Percentiles rank a stretch among this genome's conserved stretches.
phyloP scores from a whole-genome alignment of 164 flowering plant genomes.

The Vitis rotundifolia region DNA sequence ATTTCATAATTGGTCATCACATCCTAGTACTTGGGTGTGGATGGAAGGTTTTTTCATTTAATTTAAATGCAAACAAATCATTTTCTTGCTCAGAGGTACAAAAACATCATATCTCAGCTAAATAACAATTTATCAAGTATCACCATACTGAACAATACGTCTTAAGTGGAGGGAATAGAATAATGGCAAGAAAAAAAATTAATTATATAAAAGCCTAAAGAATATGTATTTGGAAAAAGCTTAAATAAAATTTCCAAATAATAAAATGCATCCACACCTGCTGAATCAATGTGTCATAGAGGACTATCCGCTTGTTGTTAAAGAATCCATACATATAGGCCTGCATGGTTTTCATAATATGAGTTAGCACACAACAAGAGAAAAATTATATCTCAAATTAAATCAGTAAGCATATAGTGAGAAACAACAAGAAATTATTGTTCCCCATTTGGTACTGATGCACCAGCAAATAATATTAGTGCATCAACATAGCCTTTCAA shows the following conservation, averaged over 20 bases:
- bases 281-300: constrained; percentile 94
- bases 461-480: not conserved
- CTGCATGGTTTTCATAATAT: constrained; percentile 40
- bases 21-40: too few relatives aligned
- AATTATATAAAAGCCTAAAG: not conserved
- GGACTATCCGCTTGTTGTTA: constrained; percentile 95
- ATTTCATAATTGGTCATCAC: too few relatives aligned
- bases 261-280: constrained; percentile 57
- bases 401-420: not conserved
- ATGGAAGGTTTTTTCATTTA: not conserved
- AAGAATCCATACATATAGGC: constrained; percentile 99
- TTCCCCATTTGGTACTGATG: not conserved
- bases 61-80: not conserved
- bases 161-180: not conserved
- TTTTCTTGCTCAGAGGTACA: not conserved
- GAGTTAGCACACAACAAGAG: constrained; percentile 1
- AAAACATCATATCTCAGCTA: not conserved
- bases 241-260: not conserved
- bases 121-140: not conserved
- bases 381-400: not conserved
- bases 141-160: not conserved
- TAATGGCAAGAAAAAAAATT: not conserved
- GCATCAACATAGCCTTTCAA: not conserved
- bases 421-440: not conserved
- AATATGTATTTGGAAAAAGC: not conserved